A percentile compares a stretch with the other conserved stretches of the same genome.
phyloP scores from a whole-genome alignment of 2,329 filamentous ascomycete genomes.

The Dothistroma septosporum region DNA sequence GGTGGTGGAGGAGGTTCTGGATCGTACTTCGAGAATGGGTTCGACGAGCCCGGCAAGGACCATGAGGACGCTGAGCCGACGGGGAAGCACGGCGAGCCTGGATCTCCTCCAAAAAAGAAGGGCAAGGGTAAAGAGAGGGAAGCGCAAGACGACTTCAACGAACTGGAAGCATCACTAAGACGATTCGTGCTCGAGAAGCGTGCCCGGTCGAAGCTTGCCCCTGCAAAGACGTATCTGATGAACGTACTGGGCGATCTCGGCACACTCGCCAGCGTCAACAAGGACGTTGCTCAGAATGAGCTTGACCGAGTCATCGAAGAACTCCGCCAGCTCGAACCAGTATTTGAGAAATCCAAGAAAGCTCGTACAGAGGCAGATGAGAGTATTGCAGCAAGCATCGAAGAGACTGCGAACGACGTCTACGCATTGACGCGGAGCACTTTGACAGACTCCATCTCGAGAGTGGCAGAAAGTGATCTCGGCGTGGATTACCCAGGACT shows the following conservation, averaged over 20 bases:
- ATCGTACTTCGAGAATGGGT: constrained; percentile 37
- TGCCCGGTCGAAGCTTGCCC: constrained; percentile 89
- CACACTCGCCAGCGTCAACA: constrained; percentile 78
- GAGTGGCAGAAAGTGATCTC: constrained; percentile 71
- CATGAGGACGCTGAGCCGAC: constrained; percentile 53
- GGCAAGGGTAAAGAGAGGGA: constrained; percentile 74
- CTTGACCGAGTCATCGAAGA: constrained; percentile 77
- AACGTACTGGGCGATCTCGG: constrained; percentile 88
- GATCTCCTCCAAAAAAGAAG: constrained; percentile 52
- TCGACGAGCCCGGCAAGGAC: constrained; percentile 32
- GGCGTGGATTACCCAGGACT: constrained; percentile 84
- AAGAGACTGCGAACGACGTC: constrained; percentile 77
- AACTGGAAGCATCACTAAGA: constrained; percentile 80
- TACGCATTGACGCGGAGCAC: constrained; percentile 77
- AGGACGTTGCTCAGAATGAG: constrained; percentile 79
- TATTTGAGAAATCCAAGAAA: constrained; percentile 77
- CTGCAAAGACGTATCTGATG: constrained; percentile 88
- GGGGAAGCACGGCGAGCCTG: constrained; percentile 49
- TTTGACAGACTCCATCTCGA: constrained; percentile 69
- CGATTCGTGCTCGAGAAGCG: constrained; percentile 95
- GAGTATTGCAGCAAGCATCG: constrained; percentile 74
- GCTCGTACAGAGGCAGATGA: constrained; percentile 76
- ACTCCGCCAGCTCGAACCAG: constrained; percentile 75
- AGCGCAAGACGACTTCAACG: constrained; percentile 84
- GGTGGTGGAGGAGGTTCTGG: constrained; percentile 30